A percentile compares a stretch with the other conserved stretches of the same genome.
phyloP scores from a whole-genome alignment of 2,329 filamentous ascomycete genomes.

The Achaetomium macrosporum region DNA sequence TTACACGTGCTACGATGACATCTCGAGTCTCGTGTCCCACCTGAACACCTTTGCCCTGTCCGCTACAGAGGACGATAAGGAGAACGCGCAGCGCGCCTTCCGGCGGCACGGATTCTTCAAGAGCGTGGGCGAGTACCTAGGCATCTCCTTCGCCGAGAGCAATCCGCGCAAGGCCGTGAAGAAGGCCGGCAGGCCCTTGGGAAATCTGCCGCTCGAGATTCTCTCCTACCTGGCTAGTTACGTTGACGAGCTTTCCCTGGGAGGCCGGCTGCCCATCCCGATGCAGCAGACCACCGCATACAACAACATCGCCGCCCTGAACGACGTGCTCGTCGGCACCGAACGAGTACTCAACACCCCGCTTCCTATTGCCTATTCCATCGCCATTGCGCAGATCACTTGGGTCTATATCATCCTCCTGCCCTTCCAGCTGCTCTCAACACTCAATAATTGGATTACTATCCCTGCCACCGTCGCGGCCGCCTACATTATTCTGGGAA shows the following conservation, averaged over 20 bases:
- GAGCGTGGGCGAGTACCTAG: slow-evolving; percentile 56
- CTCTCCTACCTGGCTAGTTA: slow-evolving; percentile 59
- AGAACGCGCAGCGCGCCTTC: slow-evolving; percentile 27
- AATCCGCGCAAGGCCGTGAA: slow-evolving; percentile 68
- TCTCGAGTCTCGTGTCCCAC: slow-evolving; percentile 55
- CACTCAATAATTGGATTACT: slow-evolving; percentile 55
- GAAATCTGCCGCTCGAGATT: slow-evolving; percentile 67
- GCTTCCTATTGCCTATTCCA: slow-evolving; percentile 66
- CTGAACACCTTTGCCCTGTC: slow-evolving; percentile 60
- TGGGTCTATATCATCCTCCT: slow-evolving; percentile 69
- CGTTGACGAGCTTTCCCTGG: slow-evolving; percentile 49
- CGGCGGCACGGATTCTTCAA: slow-evolving; percentile 40
- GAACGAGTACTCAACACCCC: slow-evolving; percentile 71
- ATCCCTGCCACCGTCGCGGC: slow-evolving; percentile 61
- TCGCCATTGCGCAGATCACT: slow-evolving; percentile 70
- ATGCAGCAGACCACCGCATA: slow-evolving; percentile 47
- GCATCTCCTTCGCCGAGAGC: slow-evolving; percentile 60
- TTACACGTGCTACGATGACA: slow-evolving; percentile 62
- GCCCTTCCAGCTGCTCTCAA: slow-evolving; percentile 62
- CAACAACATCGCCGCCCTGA: slow-evolving; percentile 48
- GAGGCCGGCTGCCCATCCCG: slow-evolving; percentile 41
- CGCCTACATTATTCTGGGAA: slow-evolving; percentile 67
- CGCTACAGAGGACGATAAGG: slow-evolving; percentile 35
- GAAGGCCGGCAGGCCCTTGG: slow-evolving; percentile 58
- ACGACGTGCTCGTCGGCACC: slow-evolving; percentile 60